Base-by-base conservation (phyloP, 2,329 filamentous ascomycete genomes). In the Cadophora sp. region DNA sequence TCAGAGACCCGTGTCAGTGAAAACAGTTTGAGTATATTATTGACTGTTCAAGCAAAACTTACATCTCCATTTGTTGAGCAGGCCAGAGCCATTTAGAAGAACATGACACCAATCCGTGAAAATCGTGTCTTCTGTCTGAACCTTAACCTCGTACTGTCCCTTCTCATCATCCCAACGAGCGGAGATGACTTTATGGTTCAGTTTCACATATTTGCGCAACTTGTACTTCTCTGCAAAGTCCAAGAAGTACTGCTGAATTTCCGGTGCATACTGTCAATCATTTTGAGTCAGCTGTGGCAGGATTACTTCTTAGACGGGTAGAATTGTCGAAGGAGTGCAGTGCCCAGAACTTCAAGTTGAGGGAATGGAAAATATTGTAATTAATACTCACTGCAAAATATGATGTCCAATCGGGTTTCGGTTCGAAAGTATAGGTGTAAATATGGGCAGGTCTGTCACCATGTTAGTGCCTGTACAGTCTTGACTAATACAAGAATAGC, bases 181-280 rank as follows among this genome's bases (percentile, higher is more conserved):
- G 3, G 79, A 82, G 3, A 85, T 80, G 1, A 92, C 86, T n/a
- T 82, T 82, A 29, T 86, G 87, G 9, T 83, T 80, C 16, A 89
- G 81, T 67, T 85, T 84, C 0, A 88, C 79, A 64, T 86, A 83
- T 55, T 85, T 81, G 75, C 90, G 89, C 1, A 92, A 85, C 62
- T 88, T 83, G 77, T 92, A 85, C 72, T 92, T 91, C 11, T 81
- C 81, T 0, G 90, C 89, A 4, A 91, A 78, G 0, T 79, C 78
- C 73, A 90, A 84, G 85, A 89, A 88, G 75, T 93, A 93, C n/a
- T 86, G 83, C 8, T 83, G 80, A 66, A 93, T 93, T 76, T 93
- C 91, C n/a, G n/a, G n/a, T n/a, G n/a, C n/a, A n/a, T n/a, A n/a
- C n/a, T n/a, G n/a, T n/a, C n/a, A n/a, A n/a, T n/a, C n/a, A n/a